phyloP scores from a whole-genome alignment of 2,329 filamentous ascomycete genomes.

The Pseudogymnoascus sp. region DNA sequence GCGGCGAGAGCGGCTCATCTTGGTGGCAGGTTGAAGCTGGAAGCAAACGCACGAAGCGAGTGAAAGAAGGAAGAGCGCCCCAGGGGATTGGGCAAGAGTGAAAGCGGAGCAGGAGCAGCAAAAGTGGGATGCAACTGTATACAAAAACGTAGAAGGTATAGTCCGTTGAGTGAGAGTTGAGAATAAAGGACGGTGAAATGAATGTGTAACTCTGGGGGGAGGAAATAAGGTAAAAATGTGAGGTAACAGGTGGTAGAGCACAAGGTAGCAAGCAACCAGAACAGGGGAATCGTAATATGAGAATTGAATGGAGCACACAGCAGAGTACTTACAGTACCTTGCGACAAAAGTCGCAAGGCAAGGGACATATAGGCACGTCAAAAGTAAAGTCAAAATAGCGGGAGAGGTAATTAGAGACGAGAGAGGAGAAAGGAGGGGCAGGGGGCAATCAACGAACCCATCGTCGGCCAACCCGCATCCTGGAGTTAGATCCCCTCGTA shows the following conservation, averaged over 20 bases:
- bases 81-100: neutral
- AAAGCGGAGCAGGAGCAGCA: neutral
- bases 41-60: neutral
- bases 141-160: neutral
- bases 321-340: neutral
- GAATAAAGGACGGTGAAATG: neutral
- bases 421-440: neutral
- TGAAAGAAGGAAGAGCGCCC: neutral
- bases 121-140: neutral
- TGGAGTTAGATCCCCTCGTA: neutral
- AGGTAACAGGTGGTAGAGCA: neutral
- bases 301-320: constrained; percentile 2
- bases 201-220: constrained; percentile 1
- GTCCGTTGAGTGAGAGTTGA: neutral
- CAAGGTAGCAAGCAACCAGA: neutral
- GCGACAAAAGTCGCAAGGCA: neutral
- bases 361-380: neutral
- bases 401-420: neutral
- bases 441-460: neutral
- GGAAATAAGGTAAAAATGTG: constrained; percentile 4
- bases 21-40: neutral
- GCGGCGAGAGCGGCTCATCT: constrained; percentile 40
- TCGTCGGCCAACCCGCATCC: constrained; percentile 3
- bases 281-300: constrained; percentile 6
- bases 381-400: constrained; percentile 1